A percentile compares a stretch with the other conserved stretches of the same genome.
phyloP scores from a whole-genome alignment of 331 rosid species.

The Pyracantha coccinea region DNA sequence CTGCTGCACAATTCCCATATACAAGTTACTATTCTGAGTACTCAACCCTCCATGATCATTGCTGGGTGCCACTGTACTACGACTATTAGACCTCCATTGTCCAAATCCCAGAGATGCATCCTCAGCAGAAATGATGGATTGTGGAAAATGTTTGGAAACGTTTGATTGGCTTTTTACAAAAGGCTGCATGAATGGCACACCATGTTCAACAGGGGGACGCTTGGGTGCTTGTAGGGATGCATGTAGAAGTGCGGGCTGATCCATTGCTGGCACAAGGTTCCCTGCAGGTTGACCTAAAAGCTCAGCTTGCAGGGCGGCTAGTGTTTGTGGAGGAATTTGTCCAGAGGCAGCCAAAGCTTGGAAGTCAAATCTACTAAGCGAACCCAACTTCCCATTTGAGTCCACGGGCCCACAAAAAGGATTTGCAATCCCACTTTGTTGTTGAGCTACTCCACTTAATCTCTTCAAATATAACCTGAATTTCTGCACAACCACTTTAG shows the following conservation, averaged over 20 bases:
- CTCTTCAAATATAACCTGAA: constrained; percentile 60
- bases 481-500: constrained; percentile 34
- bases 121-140: constrained; percentile 30
- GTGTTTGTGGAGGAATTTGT: constrained; percentile 65
- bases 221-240: constrained; percentile 37
- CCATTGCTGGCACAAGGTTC: constrained; percentile 26
- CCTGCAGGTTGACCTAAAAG: constrained; percentile 52
- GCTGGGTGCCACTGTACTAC: constrained; percentile 29
- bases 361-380: constrained; percentile 38
- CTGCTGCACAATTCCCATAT: constrained; percentile 36
- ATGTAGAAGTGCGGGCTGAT: constrained; percentile 45
- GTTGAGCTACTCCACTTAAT: constrained; percentile 52
- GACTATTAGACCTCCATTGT: constrained; percentile 37
- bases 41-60: constrained; percentile 29
- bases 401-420: constrained; percentile 30
- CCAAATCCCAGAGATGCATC: constrained; percentile 38
- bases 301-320: constrained; percentile 66
- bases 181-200: constrained; percentile 47
- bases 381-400: constrained; percentile 41
- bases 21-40: constrained; percentile 28
- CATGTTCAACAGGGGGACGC: constrained; percentile 28
- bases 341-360: constrained; percentile 63
- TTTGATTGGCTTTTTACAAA: constrained; percentile 34
- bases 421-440: constrained; percentile 51
- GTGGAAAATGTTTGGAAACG: constrained; percentile 32